These are phyloP conservation scores for Physcomitrellopsis africana DNA, from an alignment of 225 moss, liverwort and hornwort genomes.

Conservation along the genomic window DNA sequence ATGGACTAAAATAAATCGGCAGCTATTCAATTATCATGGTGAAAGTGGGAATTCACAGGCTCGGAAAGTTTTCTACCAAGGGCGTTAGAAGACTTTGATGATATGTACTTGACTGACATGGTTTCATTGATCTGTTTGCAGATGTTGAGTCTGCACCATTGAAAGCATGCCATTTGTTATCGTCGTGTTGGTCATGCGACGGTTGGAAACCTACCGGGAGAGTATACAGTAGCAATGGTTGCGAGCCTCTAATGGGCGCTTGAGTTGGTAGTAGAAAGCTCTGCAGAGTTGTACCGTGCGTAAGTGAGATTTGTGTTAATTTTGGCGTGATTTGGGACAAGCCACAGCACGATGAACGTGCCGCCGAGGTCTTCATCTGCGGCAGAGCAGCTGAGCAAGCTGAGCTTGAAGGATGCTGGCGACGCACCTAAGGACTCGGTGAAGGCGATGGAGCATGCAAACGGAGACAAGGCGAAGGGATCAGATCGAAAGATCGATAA, in stretches of 20 bases:
- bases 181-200: background rate
- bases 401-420: slow-evolving; percentile 38
- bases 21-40: too few species aligned
- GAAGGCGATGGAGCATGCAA: slow-evolving; percentile 35
- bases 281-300: slow-evolving; percentile 40
- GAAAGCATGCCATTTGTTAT: background rate
- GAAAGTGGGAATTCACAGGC: too few species aligned
- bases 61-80: too few species aligned
- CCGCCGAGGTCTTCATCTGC: slow-evolving; percentile 38
- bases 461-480: slow-evolving; percentile 43
- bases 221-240: background rate
- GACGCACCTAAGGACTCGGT: slow-evolving; percentile 44
- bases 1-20: too few species aligned
- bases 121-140: too few species aligned
- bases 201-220: background rate
- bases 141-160: too few species aligned
- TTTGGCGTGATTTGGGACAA: slow-evolving; percentile 42
- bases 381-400: slow-evolving; percentile 47
- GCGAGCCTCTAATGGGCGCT: background rate
- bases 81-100: too few species aligned
- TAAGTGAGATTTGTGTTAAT: slow-evolving; percentile 34
- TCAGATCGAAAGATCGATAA: slow-evolving; percentile 34
- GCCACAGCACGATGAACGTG: slow-evolving; percentile 38
- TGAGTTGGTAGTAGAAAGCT: slow-evolving; percentile 29
- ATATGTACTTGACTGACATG: too few species aligned